These are phyloP conservation scores for Euphorbia schlechtendalii DNA, from an alignment of 441 rosid genomes.

Conservation along the genomic window DNA sequence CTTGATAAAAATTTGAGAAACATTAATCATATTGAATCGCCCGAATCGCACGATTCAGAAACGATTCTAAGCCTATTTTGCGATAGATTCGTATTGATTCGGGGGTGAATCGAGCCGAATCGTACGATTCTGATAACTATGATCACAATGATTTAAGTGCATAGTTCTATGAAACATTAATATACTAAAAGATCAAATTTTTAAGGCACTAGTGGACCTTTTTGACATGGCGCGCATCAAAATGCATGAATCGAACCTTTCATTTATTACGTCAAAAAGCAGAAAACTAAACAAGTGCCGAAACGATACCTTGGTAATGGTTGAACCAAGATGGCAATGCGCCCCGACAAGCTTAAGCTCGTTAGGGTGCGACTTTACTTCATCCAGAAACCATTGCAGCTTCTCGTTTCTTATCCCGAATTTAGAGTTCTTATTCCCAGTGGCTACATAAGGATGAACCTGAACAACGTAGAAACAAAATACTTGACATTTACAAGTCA, in stretches of 20 bases:
- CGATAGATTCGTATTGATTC: too few relatives aligned
- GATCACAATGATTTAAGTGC: too few relatives aligned
- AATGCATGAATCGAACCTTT: not conserved
- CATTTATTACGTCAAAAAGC: constrained; percentile 6
- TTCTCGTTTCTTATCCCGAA: constrained; percentile 98
- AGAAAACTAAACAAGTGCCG: not conserved
- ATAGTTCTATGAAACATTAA: too few relatives aligned
- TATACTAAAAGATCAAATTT: too few relatives aligned
- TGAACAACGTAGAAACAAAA: constrained; percentile 13
- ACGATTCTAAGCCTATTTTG: too few relatives aligned
- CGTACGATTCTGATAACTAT: too few relatives aligned
- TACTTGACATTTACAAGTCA: not conserved
- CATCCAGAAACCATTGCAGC: constrained; percentile 96
- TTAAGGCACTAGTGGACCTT: not conserved
- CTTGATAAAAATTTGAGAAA: too few relatives aligned
- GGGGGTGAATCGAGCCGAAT: too few relatives aligned
- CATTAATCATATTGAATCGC: too few relatives aligned
- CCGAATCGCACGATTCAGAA: too few relatives aligned
- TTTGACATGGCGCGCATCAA: not conserved
- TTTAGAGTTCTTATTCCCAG: constrained; percentile 97
- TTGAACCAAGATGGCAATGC: constrained; percentile 98
- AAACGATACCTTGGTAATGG: constrained; percentile 78
- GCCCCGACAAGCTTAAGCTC: constrained; percentile 96
- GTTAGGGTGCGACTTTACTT: constrained; percentile 76
- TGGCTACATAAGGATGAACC: constrained; percentile 99